Percentiles rank a stretch among this genome's conserved stretches.
Conservation (phyloP, 345 rosid species). For the Citrus reticulata region DNA sequence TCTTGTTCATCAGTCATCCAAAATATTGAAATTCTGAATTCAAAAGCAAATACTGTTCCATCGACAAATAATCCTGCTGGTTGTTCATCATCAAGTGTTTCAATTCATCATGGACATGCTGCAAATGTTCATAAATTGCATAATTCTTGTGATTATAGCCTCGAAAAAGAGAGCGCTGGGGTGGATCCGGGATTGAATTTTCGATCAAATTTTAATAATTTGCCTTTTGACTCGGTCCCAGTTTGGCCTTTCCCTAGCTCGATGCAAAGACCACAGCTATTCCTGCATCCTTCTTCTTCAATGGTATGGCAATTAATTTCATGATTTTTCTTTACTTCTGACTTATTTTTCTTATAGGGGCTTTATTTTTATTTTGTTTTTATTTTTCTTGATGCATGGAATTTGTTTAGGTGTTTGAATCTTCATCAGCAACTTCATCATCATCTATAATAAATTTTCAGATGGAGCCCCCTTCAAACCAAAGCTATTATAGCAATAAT, state of each 20-base stretch:
- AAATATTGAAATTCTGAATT: slow-evolving; percentile 12
- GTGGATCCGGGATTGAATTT: slow-evolving; percentile 28
- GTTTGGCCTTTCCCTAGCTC: slow-evolving; percentile 29
- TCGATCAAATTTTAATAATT: slow-evolving; percentile 9
- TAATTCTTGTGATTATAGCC: slow-evolving; percentile 19
- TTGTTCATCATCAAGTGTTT: slow-evolving; percentile 11
- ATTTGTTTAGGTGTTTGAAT: slow-evolving; percentile 37
- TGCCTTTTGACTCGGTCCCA: slow-evolving; percentile 31
- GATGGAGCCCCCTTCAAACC: slow-evolving; percentile 88
- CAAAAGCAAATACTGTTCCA: slow-evolving; percentile 19
- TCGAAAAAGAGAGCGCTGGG: slow-evolving; percentile 29
- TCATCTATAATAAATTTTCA: slow-evolving; percentile 32
- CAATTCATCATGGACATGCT: slow-evolving; percentile 15
- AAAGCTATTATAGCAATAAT: slow-evolving; percentile 38
- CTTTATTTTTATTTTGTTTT: background rate
- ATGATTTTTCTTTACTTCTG: background rate
- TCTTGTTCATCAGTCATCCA: slow-evolving; percentile 11
- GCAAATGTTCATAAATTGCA: slow-evolving; percentile 20
- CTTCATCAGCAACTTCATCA: slow-evolving; percentile 42
- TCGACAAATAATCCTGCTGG: slow-evolving; percentile 14
- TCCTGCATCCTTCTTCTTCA: slow-evolving; percentile 29
- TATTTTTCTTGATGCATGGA: background rate
- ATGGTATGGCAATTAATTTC: slow-evolving; percentile 21
- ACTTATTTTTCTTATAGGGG: background rate
- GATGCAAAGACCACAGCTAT: slow-evolving; percentile 31